Base-by-base conservation (phyloP, 148 eudicot genomes). In the Chenopodium quinoa region DNA sequence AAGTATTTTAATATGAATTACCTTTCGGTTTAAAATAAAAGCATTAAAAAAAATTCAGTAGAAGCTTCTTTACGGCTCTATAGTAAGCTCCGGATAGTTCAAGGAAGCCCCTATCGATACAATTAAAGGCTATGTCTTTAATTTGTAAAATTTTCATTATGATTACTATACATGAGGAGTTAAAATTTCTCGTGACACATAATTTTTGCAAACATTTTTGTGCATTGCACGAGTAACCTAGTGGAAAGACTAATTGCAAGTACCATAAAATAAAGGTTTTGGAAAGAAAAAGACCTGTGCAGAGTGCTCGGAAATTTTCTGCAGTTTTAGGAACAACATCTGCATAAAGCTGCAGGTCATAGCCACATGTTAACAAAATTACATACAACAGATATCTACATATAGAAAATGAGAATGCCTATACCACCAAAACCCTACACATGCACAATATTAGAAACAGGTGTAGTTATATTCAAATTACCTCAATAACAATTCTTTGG, bases 321-420 rank as follows among this genome's bases (percentile, higher is more conserved):
- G 99, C 97, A 11, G 99, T 96, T 88, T 76, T 93, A 63, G 99
- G 99, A 86, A 96, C 99, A 82, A 82, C 87, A 90, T 96, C 93
- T 52, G 98, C 91, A 88, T 93, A 93, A 65, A 96, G 93, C 99
- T 96, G 89, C 93, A 90, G 81, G 78, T 71, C 54, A 56, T 2
- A 56, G 62, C 4, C 22, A 56, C 20, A 89, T 31, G 81, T 75
- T 71, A 80, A 71, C 34, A 83, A 29, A 65, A 20, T 44, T 73
- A 62, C 46, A 13, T 69, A 66, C 25, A 32, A 29, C 17, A 52
- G 20, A 47, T 22, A 46, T n/a, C 25, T 78, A 48, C 37, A 54
- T 48, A 69, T 62, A 16, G 23, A 56, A 76, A 46, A 34, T 29
- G 46, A 31, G 14, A 40, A 29, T 7, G 2, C 12, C 12, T 20